Percentiles rank a stretch among this genome's conserved stretches.
These are phyloP conservation scores for Fomitopsis pulvina DNA, from an alignment of 768 basidiomycete species.

Conservation along the genomic window DNA sequence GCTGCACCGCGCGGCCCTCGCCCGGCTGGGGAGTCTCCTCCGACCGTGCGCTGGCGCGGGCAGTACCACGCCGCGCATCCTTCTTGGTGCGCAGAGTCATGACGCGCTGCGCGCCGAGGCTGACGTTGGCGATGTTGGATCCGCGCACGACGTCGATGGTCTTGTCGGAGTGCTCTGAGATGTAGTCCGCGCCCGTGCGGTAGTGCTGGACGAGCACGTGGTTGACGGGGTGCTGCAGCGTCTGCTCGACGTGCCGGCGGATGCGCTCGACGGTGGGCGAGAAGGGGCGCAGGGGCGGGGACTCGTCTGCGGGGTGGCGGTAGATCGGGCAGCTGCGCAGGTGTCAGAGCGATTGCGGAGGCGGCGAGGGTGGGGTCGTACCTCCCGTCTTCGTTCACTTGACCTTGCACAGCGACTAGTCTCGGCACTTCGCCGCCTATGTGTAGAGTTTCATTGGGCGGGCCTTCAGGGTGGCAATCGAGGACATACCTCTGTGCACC, in stretches of 20 bases:
- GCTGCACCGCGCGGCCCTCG: conserved; percentile 32
- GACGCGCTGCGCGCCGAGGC: conserved; percentile 67
- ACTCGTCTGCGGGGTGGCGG: conserved; percentile 76
- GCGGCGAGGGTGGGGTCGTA: conserved; percentile 19
- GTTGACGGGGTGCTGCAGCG: conserved; percentile 62
- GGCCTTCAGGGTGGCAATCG: not conserved
- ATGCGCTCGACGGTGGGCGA: conserved; percentile 63
- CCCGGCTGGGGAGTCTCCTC: not conserved
- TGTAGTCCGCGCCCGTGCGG: conserved; percentile 73
- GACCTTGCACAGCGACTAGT: conserved; percentile 56
- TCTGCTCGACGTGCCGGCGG: conserved; percentile 52
- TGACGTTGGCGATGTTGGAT: conserved; percentile 75
- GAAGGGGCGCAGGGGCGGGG: conserved; percentile 61
- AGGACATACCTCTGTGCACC: conserved; percentile 59
- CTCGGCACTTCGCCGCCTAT: conserved; percentile 70
- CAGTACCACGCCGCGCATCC: conserved; percentile 22
- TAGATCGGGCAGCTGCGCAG: conserved; percentile 63
- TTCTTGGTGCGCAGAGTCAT: conserved; percentile 73
- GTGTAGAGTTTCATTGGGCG: not conserved
- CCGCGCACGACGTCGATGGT: conserved; percentile 74
- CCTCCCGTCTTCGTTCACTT: conserved; percentile 46
- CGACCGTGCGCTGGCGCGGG: too few relatives aligned
- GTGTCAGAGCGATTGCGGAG: not conserved
- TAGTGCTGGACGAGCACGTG: conserved; percentile 82
- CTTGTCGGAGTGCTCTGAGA: conserved; percentile 85